A percentile compares a stretch with the other conserved stretches of the same genome.
Conservation (phyloP, 306 rosid genomes). For the Cyclanthera cordifolia region DNA sequence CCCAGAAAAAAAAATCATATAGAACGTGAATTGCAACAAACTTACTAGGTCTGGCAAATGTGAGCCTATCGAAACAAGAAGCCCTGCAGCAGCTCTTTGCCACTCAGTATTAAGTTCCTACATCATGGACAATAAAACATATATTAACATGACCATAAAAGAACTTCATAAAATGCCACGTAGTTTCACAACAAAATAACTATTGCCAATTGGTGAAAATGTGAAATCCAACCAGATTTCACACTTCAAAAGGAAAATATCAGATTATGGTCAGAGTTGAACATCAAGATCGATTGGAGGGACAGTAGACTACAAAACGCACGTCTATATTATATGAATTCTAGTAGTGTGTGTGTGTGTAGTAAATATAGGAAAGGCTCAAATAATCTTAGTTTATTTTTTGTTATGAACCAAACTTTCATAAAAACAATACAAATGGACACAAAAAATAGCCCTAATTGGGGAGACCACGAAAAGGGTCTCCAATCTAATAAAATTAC, state of each 20-base stretch:
- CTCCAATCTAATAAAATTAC: too few species aligned
- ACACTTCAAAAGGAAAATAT: neutral
- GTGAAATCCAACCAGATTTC: neutral
- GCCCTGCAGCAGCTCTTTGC: slow-evolving; percentile 84
- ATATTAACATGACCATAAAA: neutral
- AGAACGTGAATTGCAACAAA: slow-evolving; percentile 5
- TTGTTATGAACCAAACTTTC: too few species aligned
- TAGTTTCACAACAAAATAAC: neutral
- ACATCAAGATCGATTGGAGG: neutral
- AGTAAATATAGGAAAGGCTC: neutral
- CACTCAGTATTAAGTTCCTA: slow-evolving; percentile 81
- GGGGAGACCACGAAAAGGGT: too few species aligned
- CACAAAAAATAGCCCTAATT: too few species aligned
- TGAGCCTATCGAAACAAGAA: slow-evolving; percentile 82
- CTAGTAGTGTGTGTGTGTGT: neutral
- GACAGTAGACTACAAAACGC: neutral
- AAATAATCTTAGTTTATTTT: neutral
- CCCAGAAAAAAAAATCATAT: neutral
- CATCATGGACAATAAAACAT: slow-evolving; percentile 21
- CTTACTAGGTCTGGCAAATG: slow-evolving; percentile 92
- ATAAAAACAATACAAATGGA: too few species aligned
- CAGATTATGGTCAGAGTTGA: neutral
- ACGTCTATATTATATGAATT: neutral
- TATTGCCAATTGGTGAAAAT: slow-evolving; percentile 9
- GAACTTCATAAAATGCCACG: neutral